Base-by-base conservation (phyloP, 352 stramenopile species). In the Pythium rishiriense region DNA sequence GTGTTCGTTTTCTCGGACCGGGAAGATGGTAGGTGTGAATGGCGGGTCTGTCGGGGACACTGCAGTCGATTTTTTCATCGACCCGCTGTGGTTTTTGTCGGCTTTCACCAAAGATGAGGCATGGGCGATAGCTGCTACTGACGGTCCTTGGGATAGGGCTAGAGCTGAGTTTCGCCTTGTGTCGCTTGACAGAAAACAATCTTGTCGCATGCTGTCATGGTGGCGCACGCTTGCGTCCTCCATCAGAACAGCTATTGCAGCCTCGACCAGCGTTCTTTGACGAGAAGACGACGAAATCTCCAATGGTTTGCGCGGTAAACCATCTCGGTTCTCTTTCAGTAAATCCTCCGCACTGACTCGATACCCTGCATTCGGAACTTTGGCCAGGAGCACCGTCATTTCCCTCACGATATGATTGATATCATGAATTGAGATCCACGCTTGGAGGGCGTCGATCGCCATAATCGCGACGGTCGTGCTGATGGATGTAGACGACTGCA, bases 381-480 rank as follows among this genome's bases (percentile, higher is more conserved):
- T 49, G 3, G 42, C 42, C 22, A 49, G n/a, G 19, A 60, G 10
- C 50, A 9, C 3, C 12, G 15, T 19, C 21, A 58, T 11, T 8
- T 43, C 28, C 1, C 19, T 21, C 3, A 64, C 14, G 17, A 64
- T 14, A 1, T 29, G 5, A 10, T 22, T 25, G 24, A 64, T 22
- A 35, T 64, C 58, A 7, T 15, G 26, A 28, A 59, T 54, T n/a
- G 48, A 43, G 2, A 66, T n/a, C 49, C 59, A 66, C 2, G 41
- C 48, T 21, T 68, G 50, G 2, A 68, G 5, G 3, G 56, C 41
- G 31, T 68, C 61, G 9, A 57, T 45, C 3, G 15, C 22, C 41
- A 68, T 57, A 12, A 68, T n/a, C 1, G 51, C 24, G 14, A 62
- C 28, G 2, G 52, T 62, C 5, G n/a, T 50, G 8, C 15, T 11